These are phyloP conservation scores for Prunus dulcis DNA, from an alignment of 306 rosid species.

Conservation along the genomic window DNA sequence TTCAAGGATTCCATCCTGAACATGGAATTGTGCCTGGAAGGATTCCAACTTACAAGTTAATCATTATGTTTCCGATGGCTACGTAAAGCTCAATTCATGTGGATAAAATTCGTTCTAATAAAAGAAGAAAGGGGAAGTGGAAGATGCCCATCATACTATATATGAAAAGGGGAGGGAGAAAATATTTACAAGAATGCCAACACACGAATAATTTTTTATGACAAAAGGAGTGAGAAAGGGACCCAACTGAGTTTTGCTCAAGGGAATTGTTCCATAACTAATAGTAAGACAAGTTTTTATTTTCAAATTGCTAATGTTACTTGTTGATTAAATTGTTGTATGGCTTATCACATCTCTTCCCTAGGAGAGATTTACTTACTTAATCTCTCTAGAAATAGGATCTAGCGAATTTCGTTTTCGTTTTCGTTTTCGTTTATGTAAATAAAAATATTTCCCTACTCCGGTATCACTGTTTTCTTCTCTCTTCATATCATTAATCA, in stretches of 20 bases:
- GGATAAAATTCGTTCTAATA: neutral
- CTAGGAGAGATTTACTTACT: too few species aligned
- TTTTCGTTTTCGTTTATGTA: too few species aligned
- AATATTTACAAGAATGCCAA: neutral
- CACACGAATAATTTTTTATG: neutral
- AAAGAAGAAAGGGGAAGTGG: neutral
- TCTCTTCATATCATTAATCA: too few species aligned
- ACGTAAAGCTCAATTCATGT: neutral
- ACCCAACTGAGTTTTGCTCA: neutral
- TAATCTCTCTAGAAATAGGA: too few species aligned
- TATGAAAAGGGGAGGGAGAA: neutral
- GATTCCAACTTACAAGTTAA: neutral
- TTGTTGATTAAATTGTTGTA: too few species aligned
- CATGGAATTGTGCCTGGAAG: neutral
- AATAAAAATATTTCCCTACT: too few species aligned
- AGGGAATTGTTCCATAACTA: too few species aligned
- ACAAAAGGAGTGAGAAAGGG: conserved; percentile 4
- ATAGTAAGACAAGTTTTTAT: too few species aligned
- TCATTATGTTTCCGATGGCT: neutral
- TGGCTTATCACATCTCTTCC: too few species aligned
- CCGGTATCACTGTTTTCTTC: too few species aligned
- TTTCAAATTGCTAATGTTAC: too few species aligned
- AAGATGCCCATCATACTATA: neutral
- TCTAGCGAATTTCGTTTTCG: too few species aligned
- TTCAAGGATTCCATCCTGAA: neutral